Evolutionary conservation across 202 grass and related monocot genomes (phyloP), one percentile per base, ranked within the genome.

Genomic region (Panicum virgatum): DNA sequence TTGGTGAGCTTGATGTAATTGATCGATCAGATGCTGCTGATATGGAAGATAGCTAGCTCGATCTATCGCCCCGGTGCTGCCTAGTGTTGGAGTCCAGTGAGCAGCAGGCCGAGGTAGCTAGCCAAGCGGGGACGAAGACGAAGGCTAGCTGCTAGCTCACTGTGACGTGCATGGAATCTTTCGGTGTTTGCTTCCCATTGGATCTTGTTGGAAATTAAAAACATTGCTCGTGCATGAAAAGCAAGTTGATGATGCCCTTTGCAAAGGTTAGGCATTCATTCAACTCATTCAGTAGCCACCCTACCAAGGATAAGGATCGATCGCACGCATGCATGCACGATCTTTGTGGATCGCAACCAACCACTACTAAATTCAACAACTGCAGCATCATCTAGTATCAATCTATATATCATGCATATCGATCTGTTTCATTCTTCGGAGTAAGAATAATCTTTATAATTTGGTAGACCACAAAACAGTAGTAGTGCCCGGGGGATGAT

Each of bases 141-240:
- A 66, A 13, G 36, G 68, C 18, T 65, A 63, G 59, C 30, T 38
- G 36, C 73, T 45, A 79, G 76, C n/a, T 64, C 38, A 86, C 52
- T 44, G 75, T 39, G 75, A 63, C 69, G 53, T 80, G 74, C 88
- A 86, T 90, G 84, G 84, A 90, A 90, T 90, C 80, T 90, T 90
- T 90, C 63, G 11, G 44, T 86, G 88, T 86, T 90, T 86, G 69
- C 75, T 86, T 86, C 53, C 76, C 16, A 54, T 90, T 90, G 88
- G 83, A 80, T 56, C 57, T 90, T 79, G 67, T n/a, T 19, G 30
- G 63, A 66, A n/a, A n/a, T n/a, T n/a, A n/a, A 73, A 53, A 53
- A 26, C 59, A 81, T 78, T 61, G 64, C 66, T 16, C 44, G 10
- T 40, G 77, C 32, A 34, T 34, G 62, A 62, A 50, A 74, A 74